Evolutionary conservation across 768 basidiomycete genomes (phyloP), one percentile per base, ranked within the genome.

Genomic region (Lentinus tigrinus): DNA sequence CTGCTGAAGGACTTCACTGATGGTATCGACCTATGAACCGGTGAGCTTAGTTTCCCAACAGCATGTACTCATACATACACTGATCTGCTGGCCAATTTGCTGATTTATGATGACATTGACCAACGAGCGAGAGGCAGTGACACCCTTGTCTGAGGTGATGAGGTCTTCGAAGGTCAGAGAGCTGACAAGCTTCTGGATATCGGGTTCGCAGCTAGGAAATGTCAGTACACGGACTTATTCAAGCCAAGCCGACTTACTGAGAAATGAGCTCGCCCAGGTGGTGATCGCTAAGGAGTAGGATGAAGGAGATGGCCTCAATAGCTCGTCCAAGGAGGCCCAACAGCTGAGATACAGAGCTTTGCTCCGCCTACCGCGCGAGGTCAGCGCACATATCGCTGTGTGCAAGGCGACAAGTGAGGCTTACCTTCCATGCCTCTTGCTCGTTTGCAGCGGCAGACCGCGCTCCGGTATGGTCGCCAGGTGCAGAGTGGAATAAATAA

Each of bases 101-200:
- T 96, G 94, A 72, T 99, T 93, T 64, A 99, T 98, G 63, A 99
- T 85, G 31, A 95, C 88, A 62, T 96, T 98, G 11, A 98, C 95
- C 39, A 99, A 75, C 13, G 88, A 88, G 63, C 93, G 82, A 9
- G 97, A 96, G 23, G 88, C 84, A n/a, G 87, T 87, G 64, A 94
- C 84, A 38, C 97, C 97, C 65, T 87, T 83, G 67, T 88, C 84
- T 37, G 85, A 84, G 19, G 92, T 94, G 60, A 99, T 85, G 36
- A 99, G 78, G 28, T 89, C 90, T 69, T 94, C 89, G 65, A 91
- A 98, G 17, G 91, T 92, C 70, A 96, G 76, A 2, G 78, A 76
- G 26, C 76, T 74, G 47, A 96, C 81, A 4, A 86, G 70, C 60
- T 84, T 83, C 70, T 95, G 93, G 3, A 83, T 79, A 21, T 87